phyloP scores from a whole-genome alignment of 2,329 filamentous ascomycete species.

The Chalaropsis thielavioides region DNA sequence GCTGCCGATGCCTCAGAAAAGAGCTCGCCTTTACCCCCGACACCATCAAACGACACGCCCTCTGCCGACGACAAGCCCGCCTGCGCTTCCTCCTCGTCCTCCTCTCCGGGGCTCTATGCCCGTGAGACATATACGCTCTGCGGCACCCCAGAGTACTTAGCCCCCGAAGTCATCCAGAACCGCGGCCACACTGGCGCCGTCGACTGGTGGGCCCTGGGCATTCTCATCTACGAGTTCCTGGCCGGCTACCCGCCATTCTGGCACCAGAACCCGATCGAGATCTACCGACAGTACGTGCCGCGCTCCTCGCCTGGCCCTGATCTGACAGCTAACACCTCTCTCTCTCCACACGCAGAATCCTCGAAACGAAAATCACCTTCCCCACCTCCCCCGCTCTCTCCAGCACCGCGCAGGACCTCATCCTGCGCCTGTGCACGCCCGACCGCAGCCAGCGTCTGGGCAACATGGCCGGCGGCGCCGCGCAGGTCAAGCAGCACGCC shows the following conservation, averaged over 20 bases:
- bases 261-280: conserved; percentile 75
- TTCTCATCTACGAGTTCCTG: conserved; percentile 71
- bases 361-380: conserved; percentile 63
- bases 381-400: conserved; percentile 53
- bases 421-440: conserved; percentile 61
- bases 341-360: conserved; percentile 40
- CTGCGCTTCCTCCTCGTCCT: too few relatives aligned
- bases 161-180: conserved; percentile 72
- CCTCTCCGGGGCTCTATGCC: conserved; percentile 27
- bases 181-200: conserved; percentile 64
- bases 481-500: conserved; percentile 56
- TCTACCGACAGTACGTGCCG: conserved; percentile 55
- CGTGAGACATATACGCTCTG: conserved; percentile 70
- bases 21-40: neutral
- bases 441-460: conserved; percentile 65
- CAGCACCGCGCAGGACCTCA: conserved; percentile 56
- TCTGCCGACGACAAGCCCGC: neutral
- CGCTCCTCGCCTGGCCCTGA: neutral
- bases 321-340: conserved; percentile 12
- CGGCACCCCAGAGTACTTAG: conserved; percentile 71
- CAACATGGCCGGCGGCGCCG: conserved; percentile 61
- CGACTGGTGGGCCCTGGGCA: conserved; percentile 79
- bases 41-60: neutral
- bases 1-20: neutral
- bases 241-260: conserved; percentile 78